Conservation (phyloP, 106 monocot genomes). For the Apostasia shenzhenica region DNA sequence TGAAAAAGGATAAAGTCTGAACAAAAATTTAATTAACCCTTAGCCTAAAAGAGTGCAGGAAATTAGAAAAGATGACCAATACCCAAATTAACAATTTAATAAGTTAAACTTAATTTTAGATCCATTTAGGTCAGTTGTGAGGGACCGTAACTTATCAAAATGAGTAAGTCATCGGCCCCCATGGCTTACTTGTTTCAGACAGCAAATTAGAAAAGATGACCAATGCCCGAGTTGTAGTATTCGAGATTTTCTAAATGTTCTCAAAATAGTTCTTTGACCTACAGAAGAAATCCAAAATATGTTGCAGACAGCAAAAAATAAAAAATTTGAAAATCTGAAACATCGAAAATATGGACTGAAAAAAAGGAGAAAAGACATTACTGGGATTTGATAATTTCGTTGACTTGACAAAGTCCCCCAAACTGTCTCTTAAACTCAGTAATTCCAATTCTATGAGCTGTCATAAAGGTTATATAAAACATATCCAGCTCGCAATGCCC, state of each 20-base stretch:
- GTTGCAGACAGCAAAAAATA: not conserved
- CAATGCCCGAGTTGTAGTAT: conserved; percentile 60
- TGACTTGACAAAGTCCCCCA: conserved; percentile 11
- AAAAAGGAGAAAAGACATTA: conserved; percentile 6
- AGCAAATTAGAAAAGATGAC: no score
- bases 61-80: no score
- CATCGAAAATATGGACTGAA: not conserved
- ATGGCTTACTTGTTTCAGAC: no score
- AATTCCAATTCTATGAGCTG: conserved; percentile 14
- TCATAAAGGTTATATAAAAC: conserved; percentile 42
- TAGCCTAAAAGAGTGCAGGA: no score
- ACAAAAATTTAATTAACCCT: no score
- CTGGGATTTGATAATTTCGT: conserved; percentile 43
- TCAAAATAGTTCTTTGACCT: conserved; percentile 68
- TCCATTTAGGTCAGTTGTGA: no score
- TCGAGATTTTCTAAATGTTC: conserved; percentile 63
- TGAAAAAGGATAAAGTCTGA: no score
- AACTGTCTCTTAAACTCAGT: conserved; percentile 22
- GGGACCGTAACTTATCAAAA: no score
- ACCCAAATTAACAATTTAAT: no score
- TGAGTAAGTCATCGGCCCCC: no score
- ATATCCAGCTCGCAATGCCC: conserved; percentile 44
- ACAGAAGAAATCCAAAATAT: not conserved
- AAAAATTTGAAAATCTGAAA: not conserved
- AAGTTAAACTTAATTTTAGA: no score